Evolutionary conservation across 371 early-diverging fungal species (phyloP), one percentile per base, ranked within the genome.

Genomic region (Mucor circinelloides): DNA sequence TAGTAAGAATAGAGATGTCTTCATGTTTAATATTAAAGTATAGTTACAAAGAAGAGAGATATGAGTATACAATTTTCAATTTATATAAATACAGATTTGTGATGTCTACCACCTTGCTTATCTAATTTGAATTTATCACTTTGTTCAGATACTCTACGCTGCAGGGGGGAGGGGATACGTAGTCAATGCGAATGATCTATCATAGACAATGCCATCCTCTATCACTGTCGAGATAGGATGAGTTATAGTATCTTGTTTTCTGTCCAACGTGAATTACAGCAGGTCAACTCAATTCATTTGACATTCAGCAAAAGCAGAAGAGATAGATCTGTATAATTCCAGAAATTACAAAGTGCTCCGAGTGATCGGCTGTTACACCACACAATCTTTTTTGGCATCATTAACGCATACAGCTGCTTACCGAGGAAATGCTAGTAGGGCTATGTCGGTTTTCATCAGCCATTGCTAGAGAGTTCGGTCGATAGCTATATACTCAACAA

Each of bases 1-100:
- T 17, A 75, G 54, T 34, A 75, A 31, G 32, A 75, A 69, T 2
- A 75, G 46, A 6, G 75, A 69, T 17, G 64, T 28, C 17, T 69
- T 60, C 46, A 65, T 60, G 9, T 40, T 60, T 44, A 19, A 19
- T n/a, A 44, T 6, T 44, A 6, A n/a, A 19, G 0, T 44, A n/a
- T 19, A 44, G 8, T 8, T 6, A n/a, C 0, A 19, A 19, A 19
- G 19, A n/a, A n/a, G 44, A 19, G 15, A 6, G 17, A n/a, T 6
- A 34, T 10, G 6, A 34, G 6, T 8, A 34, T 6, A 34, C 5
- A 17, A 1, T n/a, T 5, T 6, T n/a, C n/a, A 17, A 42, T 42
- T 42, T 42, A 42, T 42, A 42, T 3, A 2, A 42, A 15, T 5
- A 1, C 9, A 15, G 6, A 42, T 42, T 2, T 42, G 6, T 42